Base-by-base conservation (phyloP, 768 basidiomycete genomes). In the Cystofilobasidium ferigula region DNA sequence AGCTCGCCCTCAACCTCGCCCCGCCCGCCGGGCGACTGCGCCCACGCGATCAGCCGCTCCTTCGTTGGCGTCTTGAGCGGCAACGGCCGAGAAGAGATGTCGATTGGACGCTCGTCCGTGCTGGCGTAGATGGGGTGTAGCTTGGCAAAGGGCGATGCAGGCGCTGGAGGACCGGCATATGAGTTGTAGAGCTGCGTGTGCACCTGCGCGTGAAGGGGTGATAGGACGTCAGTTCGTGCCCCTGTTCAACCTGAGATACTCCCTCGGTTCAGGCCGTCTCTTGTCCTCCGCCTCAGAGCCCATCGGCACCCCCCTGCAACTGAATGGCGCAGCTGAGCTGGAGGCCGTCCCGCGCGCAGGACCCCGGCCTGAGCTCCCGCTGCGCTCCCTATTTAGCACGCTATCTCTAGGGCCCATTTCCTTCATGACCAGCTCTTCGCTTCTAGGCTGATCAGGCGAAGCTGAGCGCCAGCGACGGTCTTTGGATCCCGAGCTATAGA, bases 1-100 rank as follows among this genome's bases (percentile, higher is more conserved):
- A 62, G 42, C 61, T 68, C 66, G n/a, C 66, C 66, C 7, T 42
- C 35, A 16, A 68, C 30, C 45, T 68, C 66, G 24, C 66, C 66
- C 3, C 61, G 18, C 9, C 66, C 66, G 32, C 66, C 66, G 6
- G 66, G 66, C 22, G 66, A 28, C 16, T 68, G 51, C 30, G 66
- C 57, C 66, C 66, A 68, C 0, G 66, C 66, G 13, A 57, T 6
- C 6, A 68, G 32, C 1, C 66, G 53, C 5, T 62, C 61, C 22
- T 56, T 26, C 16, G 45, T 45, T 0, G 59, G 18, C 24, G 66
- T 59, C 14, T 32, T 34, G 1, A 68, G 35, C 28, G 66, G 66
- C 4, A 68, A 36, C 18, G 66, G 66, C 26, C 57, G 36, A 0
- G 66, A 68, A 6, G 61, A 16, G 30, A 68, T 38, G 57, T 68